Evolutionary conservation across 2,329 filamentous ascomycete species (phyloP).

Genomic region (Pyrenochaeta sp.): DNA sequence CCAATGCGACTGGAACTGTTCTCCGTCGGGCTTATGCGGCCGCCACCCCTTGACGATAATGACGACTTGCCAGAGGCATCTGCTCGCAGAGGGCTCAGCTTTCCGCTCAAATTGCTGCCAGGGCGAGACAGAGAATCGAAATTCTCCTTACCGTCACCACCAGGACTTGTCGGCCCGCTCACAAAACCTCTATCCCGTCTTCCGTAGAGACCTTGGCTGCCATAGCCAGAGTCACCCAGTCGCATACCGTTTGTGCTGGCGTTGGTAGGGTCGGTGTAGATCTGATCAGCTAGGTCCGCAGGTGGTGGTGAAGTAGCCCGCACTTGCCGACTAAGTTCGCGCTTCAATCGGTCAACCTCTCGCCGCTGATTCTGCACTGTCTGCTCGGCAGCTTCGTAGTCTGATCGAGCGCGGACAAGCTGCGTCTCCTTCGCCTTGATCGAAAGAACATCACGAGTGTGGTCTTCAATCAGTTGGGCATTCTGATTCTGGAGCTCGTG

Average conservation of each 20-base stretch:
- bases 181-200: slow-evolving; percentile 39
- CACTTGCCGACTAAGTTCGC: slow-evolving; percentile 71
- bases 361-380: slow-evolving; percentile 83
- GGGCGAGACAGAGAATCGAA: slow-evolving; percentile 47
- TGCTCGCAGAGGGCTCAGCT: slow-evolving; percentile 50
- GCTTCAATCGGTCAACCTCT: slow-evolving; percentile 93
- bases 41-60: slow-evolving; percentile 44
- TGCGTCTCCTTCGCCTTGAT: slow-evolving; percentile 99
- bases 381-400: slow-evolving; percentile 87
- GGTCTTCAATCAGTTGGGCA: slow-evolving; percentile 94
- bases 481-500: slow-evolving; percentile 97
- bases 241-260: slow-evolving; percentile 60
- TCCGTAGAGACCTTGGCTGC: slow-evolving; percentile 52
- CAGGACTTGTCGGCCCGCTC: slow-evolving; percentile 42
- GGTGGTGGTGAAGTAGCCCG: slow-evolving; percentile 65
- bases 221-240: slow-evolving; percentile 43
- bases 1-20: slow-evolving; percentile 31
- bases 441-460: slow-evolving; percentile 91
- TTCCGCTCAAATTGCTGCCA: slow-evolving; percentile 46
- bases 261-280: slow-evolving; percentile 67
- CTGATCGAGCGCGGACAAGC: slow-evolving; percentile 87
- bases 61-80: slow-evolving; percentile 44
- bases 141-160: slow-evolving; percentile 60
- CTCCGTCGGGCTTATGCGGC: slow-evolving; percentile 44
- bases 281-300: slow-evolving; percentile 51